A percentile compares a stretch with the other conserved stretches of the same genome.
These are phyloP conservation scores for Aspergillus hortae DNA, from an alignment of 2,329 filamentous ascomycete genomes.

Conservation along the genomic window DNA sequence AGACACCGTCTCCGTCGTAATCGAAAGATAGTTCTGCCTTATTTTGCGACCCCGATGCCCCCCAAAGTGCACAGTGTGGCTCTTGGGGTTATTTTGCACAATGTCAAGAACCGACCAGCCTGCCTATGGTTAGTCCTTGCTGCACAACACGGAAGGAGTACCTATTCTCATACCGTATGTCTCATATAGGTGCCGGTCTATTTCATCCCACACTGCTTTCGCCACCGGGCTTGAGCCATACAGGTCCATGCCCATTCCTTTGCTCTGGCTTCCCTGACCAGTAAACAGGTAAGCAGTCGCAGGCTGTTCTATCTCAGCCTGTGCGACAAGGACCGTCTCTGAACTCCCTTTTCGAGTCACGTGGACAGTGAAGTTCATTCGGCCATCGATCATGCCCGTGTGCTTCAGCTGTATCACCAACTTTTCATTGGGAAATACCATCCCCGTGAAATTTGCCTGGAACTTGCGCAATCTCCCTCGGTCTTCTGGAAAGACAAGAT, in stretches of 20 bases:
- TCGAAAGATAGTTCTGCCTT: conserved; percentile 95
- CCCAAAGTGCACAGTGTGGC: conserved; percentile 94
- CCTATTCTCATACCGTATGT: conserved; percentile 57
- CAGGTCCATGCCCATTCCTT: conserved; percentile 98
- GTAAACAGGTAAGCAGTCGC: conserved; percentile 95
- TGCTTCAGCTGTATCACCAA: conserved; percentile 90
- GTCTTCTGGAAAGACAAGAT: conserved; percentile 84
- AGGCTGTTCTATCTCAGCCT: conserved; percentile 94
- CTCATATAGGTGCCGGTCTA: conserved; percentile 96
- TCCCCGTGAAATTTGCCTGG: conserved; percentile 85
- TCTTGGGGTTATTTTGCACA: conserved; percentile 96
- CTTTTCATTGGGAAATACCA: conserved; percentile 93
- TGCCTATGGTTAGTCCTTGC: not conserved
- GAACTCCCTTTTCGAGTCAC: conserved; percentile 87
- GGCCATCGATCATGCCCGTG: conserved; percentile 89
- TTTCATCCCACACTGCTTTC: conserved; percentile 91
- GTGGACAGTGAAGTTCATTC: conserved; percentile 97
- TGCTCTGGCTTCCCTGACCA: conserved; percentile 93
- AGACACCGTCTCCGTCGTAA: conserved; percentile 44
- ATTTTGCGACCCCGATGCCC: conserved; percentile 92
- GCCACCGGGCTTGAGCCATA: conserved; percentile 87
- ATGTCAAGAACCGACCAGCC: conserved; percentile 90
- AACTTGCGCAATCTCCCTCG: conserved; percentile 91
- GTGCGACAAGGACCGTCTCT: conserved; percentile 86
- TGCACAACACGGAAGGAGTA: conserved; percentile 46